Evolutionary conservation across 176 grass and related monocot genomes (phyloP), one percentile per base, ranked within the genome.

Genomic region (Aechmea fasciata): DNA sequence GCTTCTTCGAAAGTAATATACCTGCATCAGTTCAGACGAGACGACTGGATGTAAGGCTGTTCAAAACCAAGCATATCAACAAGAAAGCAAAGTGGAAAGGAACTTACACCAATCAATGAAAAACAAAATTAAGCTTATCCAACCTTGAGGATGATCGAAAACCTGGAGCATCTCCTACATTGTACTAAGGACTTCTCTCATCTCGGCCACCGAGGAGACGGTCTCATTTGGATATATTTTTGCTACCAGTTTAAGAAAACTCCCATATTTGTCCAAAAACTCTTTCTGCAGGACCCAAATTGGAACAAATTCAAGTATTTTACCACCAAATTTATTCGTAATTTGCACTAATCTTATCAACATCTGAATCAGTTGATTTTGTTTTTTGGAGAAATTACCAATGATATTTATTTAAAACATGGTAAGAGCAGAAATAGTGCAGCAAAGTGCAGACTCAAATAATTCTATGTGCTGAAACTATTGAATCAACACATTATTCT

Each of bases 181-280:
- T 13, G 79, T 66, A 50, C 79, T 69, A 17, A 97, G 76, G 18
- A 78, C 72, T 50, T 97, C 83, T 71, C 70, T 81, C 89, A 97
- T 92, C 61, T 97, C 86, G 12, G 68, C 54, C 18, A 78, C 84
- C 4, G 89, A 85, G 66, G 65, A 79, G 47, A 97, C 70, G 13
- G 79, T 85, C 80, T 97, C 93, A 49, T 63, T 91, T 54, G 86
- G 89, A 75, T 97, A 97, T 90, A 97, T 89, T 83, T 85, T 92
- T 11, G 75, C 70, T 52, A 97, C 85, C 69, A 97, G 77, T 69
- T 89, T 82, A 7, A 92, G 69, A 20, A 97, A 97, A 50, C 86
- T 97, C 52, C 77, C 52, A 61, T 97, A 97, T 71, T 97, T 97
- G 3, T 92, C 86, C 15, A 97, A 79, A 77, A 97, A 97, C 85